phyloP scores from a whole-genome alignment of 257 asterid genomes.

The Solanum clarkiae region DNA sequence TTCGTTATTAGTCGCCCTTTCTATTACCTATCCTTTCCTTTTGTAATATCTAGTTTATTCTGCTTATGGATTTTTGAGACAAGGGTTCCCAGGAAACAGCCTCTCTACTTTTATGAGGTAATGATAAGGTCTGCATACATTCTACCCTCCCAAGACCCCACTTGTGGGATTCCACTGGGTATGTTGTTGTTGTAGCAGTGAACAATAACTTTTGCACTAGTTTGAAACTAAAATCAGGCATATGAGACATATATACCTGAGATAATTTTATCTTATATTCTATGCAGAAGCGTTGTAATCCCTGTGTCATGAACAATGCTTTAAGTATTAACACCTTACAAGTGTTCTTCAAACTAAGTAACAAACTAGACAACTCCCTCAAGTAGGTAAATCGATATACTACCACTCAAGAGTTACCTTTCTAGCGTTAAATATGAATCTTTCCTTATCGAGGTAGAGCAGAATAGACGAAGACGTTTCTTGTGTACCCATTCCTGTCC shows the following conservation, averaged over 20 bases:
- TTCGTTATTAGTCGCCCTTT: too few relatives aligned
- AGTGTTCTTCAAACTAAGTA: neutral
- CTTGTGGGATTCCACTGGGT: too few relatives aligned
- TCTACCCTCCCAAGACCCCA: too few relatives aligned
- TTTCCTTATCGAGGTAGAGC: constrained; percentile 81
- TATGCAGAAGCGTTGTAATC: constrained; percentile 83
- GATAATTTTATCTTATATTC: constrained; percentile 90
- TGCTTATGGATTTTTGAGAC: too few relatives aligned
- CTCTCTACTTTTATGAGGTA: too few relatives aligned
- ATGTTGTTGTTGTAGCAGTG: too few relatives aligned
- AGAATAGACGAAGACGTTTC: constrained; percentile 91
- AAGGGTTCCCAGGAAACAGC: too few relatives aligned
- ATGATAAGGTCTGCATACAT: too few relatives aligned
- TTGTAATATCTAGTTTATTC: too few relatives aligned
- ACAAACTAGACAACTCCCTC: neutral
- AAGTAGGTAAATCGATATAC: neutral
- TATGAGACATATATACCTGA: constrained; percentile 35
- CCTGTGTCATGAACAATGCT: constrained; percentile 32
- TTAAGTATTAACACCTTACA: neutral
- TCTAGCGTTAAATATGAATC: constrained; percentile 92
- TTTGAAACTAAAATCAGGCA: neutral
- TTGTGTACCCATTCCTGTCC: constrained; percentile 99
- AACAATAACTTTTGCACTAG: too few relatives aligned
- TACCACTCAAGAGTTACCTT: constrained; percentile 34
- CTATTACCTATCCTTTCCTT: too few relatives aligned